A percentile compares a stretch with the other conserved stretches of the same genome.
These are phyloP conservation scores for Penicillium sumatraense DNA, from an alignment of 2,329 filamentous ascomycete genomes.

Conservation along the genomic window DNA sequence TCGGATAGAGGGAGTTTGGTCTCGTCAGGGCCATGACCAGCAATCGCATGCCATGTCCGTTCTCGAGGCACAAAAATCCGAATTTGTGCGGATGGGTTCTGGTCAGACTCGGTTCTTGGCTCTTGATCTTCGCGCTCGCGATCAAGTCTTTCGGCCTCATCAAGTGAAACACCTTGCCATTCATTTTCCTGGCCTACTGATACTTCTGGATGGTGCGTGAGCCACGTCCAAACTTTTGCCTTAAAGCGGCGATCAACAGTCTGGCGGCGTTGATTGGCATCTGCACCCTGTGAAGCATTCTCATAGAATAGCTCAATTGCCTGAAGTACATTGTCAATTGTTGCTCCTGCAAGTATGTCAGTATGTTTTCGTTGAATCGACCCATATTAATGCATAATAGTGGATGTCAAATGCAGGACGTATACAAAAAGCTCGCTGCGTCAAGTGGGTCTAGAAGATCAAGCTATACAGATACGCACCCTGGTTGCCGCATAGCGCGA, in stretches of 20 bases:
- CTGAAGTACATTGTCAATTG: conserved; percentile 38
- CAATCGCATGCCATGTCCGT: conserved; percentile 63
- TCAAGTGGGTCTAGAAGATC: conserved; percentile 27
- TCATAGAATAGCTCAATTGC: conserved; percentile 44
- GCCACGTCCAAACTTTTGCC: conserved; percentile 62
- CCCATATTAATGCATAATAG: too few relatives aligned
- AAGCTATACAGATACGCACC: conserved; percentile 51
- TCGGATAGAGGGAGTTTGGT: conserved; percentile 59
- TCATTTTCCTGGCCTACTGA: conserved; percentile 51
- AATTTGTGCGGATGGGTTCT: conserved; percentile 10
- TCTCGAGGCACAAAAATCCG: conserved; percentile 59
- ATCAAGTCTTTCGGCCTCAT: conserved; percentile 41
- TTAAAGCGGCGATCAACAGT: conserved; percentile 57
- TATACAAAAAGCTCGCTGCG: conserved; percentile 14
- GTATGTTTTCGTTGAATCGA: too few relatives aligned
- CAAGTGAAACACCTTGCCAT: conserved; percentile 45
- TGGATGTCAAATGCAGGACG: too few relatives aligned
- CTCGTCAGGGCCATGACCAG: conserved; percentile 63
- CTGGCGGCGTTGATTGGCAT: conserved; percentile 25
- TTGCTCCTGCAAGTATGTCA: conserved; percentile 38
- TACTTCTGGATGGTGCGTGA: conserved; percentile 60
- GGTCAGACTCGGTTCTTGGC: background rate
- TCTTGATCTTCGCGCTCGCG: background rate
- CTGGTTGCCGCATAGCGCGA: conserved; percentile 62
- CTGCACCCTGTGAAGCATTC: conserved; percentile 24